Conservation (phyloP, 2,329 filamentous ascomycete species). For the Trichocomaceae sp. region DNA sequence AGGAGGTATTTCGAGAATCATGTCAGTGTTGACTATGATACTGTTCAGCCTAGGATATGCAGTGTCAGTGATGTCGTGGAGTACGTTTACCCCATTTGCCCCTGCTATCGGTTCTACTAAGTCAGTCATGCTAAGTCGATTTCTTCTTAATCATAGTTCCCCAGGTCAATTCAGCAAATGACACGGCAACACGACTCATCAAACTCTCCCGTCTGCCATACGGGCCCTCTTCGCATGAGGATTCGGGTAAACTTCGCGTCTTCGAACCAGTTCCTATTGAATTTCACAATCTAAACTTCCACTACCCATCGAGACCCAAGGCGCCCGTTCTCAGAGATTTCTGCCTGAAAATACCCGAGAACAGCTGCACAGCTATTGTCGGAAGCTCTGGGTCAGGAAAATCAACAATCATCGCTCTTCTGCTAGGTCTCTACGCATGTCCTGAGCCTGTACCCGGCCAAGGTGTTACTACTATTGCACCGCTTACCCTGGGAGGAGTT, state of each 20-base stretch:
- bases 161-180: constrained; percentile 67
- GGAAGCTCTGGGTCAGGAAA: constrained; percentile 87
- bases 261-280: constrained; percentile 45
- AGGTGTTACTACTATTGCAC: constrained; percentile 18
- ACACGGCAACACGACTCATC: constrained; percentile 66
- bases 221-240: constrained; percentile 51
- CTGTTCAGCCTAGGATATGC: constrained; percentile 76
- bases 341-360: constrained; percentile 57
- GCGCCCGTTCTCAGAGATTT: constrained; percentile 55
- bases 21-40: constrained; percentile 73
- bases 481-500: constrained; percentile 48
- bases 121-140: constrained; percentile 12
- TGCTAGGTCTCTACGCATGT: constrained; percentile 62
- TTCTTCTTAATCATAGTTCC: constrained; percentile 48
- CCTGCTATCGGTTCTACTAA: not conserved
- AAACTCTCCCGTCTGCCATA: constrained; percentile 58
- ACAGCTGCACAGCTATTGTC: constrained; percentile 69
- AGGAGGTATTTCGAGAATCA: constrained; percentile 51
- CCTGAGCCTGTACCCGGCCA: not conserved
- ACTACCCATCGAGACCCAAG: constrained; percentile 57
- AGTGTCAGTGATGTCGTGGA: constrained; percentile 60
- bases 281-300: constrained; percentile 61
- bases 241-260: constrained; percentile 42
- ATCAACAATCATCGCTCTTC: constrained; percentile 69
- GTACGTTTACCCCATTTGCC: constrained; percentile 23